Evolutionary conservation across 2,329 filamentous ascomycete genomes (phyloP), one percentile per base, ranked within the genome.

Genomic region (Madurella fahalii): DNA sequence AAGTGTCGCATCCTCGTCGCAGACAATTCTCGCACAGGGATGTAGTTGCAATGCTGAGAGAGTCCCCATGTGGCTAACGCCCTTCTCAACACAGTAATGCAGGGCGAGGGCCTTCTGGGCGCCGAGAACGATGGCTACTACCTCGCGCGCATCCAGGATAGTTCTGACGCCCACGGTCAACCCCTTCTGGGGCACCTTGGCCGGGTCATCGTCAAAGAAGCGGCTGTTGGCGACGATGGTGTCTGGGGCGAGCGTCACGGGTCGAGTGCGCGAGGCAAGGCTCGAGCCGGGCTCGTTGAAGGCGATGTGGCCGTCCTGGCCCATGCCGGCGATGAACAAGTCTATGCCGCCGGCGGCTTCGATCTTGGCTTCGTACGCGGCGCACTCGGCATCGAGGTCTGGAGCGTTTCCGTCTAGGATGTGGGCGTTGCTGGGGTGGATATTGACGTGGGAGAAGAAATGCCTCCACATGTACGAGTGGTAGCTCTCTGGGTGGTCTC

Each of bases 401-500:
- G 78, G 71, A 0, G 86, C 86, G 63, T 89, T 89, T 61, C 87
- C 86, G 65, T 90, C 80, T 16, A 90, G 77, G 64, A 91, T 87
- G 67, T 91, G 83, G 60, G 90, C 83, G 57, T 77, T 89, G 58
- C 78, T 75, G 1, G 87, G 86, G 52, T 80, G 77, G 57, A 91
- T 82, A 67, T 91, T 84, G 62, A 90, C 81, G 59, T 78, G 86
- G 42, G 83, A 84, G 74, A 92, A 91, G 73, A 91, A 88, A 71
- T 90, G 79, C 71, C 83, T 84, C 77, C 88, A 90, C 87, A 91
- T 91, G 75, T 90, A 92, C 64, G 82, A 85, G 74, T 90, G 87
- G 71, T 91, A 91, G 67, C 83, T 87, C 68, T 90, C 84, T 4
- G 87, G 85, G 69, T 91, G 87, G 63, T 87, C 84, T 59, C 84